Conservation (phyloP, 306 rosid genomes). For the Glycine latifolia region DNA sequence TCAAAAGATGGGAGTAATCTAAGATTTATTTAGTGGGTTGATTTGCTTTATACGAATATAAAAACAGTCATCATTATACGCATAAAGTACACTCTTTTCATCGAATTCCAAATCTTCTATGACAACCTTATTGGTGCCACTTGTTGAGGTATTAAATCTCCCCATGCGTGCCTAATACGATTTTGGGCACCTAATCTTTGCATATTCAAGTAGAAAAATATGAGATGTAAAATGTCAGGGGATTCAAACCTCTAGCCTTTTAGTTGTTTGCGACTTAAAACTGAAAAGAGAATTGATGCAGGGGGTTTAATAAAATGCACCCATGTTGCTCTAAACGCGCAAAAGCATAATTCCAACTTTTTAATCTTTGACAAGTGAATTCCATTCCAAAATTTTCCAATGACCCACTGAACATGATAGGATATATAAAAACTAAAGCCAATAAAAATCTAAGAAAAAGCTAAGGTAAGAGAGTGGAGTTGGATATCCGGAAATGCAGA, state of each 20-base stretch:
- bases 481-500: neutral
- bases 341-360: constrained; percentile 37
- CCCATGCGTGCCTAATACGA: constrained; percentile 37
- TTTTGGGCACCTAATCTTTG: constrained; percentile 44
- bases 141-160: constrained; percentile 43
- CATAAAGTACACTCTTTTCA: constrained; percentile 46
- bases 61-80: constrained; percentile 39
- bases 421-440: constrained; percentile 3
- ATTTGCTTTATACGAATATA: constrained; percentile 38
- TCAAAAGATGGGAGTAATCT: constrained; percentile 19
- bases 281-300: constrained; percentile 6
- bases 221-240: neutral
- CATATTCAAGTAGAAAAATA: constrained; percentile 38
- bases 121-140: constrained; percentile 47
- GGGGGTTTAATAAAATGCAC: constrained; percentile 40
- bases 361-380: constrained; percentile 27
- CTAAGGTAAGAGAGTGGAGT: constrained; percentile 26
- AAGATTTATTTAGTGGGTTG: constrained; percentile 39
- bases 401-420: constrained; percentile 35
- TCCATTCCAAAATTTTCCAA: constrained; percentile 16
- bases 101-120: constrained; percentile 41
- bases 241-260: neutral
- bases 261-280: constrained; percentile 3
- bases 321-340: constrained; percentile 34
- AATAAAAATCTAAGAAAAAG: neutral